Evolutionary conservation across 1,284 basidiomycete genomes (phyloP).

Genomic region (Mycosarcoma maydis): DNA sequence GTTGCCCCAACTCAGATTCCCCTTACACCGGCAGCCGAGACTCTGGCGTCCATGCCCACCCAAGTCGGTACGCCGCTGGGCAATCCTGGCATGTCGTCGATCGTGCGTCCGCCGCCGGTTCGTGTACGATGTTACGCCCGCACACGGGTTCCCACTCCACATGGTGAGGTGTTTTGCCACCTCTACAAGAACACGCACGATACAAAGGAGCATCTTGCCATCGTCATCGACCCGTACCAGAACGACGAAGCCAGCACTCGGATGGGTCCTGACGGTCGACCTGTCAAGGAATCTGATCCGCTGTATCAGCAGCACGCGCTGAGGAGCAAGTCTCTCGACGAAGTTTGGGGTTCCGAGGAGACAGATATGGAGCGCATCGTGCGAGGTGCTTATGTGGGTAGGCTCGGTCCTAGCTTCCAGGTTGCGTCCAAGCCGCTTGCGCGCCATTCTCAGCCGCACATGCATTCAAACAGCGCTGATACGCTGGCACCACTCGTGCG

Average conservation of each 20-base stretch:
- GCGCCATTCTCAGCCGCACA: constrained; percentile 68
- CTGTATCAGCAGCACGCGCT: constrained; percentile 69
- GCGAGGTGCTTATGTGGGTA: constrained; percentile 91
- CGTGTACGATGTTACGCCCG: constrained; percentile 88
- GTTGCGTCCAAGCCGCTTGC: constrained; percentile 69
- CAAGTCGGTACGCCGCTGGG: constrained; percentile 26
- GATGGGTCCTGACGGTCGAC: constrained; percentile 31
- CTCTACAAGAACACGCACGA: constrained; percentile 88
- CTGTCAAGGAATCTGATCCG: constrained; percentile 30
- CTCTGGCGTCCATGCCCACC: constrained; percentile 9
- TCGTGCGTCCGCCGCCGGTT: constrained; percentile 56
- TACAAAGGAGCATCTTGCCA: constrained; percentile 93
- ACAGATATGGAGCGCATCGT: constrained; percentile 93
- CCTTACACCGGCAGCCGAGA: constrained; percentile 16
- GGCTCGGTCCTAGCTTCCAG: constrained; percentile 75
- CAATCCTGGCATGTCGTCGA: constrained; percentile 42
- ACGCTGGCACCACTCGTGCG: constrained; percentile 80
- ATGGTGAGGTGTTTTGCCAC: constrained; percentile 92
- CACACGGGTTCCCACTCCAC: constrained; percentile 94
- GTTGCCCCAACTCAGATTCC: constrained; percentile 6
- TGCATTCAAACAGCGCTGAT: too few species aligned
- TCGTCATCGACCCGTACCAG: constrained; percentile 79
- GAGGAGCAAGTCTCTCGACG: constrained; percentile 83
- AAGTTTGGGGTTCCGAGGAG: constrained; percentile 84
- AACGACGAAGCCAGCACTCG: constrained; percentile 41